phyloP scores from a whole-genome alignment of 2,329 filamentous ascomycete species.

The Gaeumannomyces sp. region DNA sequence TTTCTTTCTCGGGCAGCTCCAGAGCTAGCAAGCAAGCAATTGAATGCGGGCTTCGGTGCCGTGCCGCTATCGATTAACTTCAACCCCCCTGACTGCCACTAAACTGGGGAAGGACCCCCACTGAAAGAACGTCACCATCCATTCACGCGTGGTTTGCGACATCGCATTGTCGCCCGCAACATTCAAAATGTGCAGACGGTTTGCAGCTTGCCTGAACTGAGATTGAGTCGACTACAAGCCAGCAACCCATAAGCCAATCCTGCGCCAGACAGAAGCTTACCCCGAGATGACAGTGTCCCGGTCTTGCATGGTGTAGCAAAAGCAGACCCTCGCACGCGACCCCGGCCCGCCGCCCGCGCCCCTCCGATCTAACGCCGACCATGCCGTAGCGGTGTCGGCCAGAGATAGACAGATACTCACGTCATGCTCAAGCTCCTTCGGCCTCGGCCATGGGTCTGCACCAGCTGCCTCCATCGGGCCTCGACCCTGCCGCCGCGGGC shows the following conservation, averaged over 20 bases:
- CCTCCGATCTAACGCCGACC: background rate
- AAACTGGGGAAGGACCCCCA: background rate
- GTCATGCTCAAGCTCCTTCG: slow-evolving; percentile 33
- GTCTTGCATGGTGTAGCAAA: background rate
- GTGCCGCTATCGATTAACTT: background rate
- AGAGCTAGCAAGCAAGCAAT: background rate
- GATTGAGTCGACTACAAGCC: background rate
- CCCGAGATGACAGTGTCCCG: background rate
- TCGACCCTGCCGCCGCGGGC: slow-evolving; percentile 12
- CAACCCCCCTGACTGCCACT: background rate
- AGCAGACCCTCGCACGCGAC: slow-evolving; percentile 5
- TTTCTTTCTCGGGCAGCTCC: background rate
- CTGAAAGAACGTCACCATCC: background rate
- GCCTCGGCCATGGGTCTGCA: slow-evolving; percentile 54
- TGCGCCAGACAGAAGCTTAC: background rate
- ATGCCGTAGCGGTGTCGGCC: slow-evolving; percentile 2
- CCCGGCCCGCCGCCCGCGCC: background rate
- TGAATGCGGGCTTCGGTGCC: background rate
- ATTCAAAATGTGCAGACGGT: background rate
- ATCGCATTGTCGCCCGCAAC: background rate
- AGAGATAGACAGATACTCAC: background rate
- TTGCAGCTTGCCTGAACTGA: background rate
- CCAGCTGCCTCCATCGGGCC: slow-evolving; percentile 45
- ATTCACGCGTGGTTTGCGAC: background rate
- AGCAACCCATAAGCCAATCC: background rate